phyloP scores from a whole-genome alignment of 2,329 filamentous ascomycete species.

The Lachnellula subtilissima region DNA sequence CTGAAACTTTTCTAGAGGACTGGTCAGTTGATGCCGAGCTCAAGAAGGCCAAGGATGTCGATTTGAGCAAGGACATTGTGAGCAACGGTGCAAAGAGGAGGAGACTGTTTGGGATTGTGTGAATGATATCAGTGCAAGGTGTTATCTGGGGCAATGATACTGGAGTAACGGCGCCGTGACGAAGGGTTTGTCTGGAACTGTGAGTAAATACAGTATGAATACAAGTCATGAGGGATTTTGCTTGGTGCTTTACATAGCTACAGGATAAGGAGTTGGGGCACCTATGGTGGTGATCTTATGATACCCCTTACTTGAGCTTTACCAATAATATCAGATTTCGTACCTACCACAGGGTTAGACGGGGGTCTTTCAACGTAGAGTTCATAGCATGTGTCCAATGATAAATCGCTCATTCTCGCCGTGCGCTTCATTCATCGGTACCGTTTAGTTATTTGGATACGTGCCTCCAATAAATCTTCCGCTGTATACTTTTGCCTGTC shows the following conservation, averaged over 20 bases:
- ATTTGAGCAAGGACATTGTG: constrained; percentile 2
- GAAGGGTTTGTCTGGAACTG: constrained; percentile 5
- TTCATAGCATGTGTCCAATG: not conserved
- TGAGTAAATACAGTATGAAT: constrained; percentile 1
- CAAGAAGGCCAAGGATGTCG: constrained; percentile 26
- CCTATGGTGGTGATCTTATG: not conserved
- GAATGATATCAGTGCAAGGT: not conserved
- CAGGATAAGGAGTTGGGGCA: not conserved
- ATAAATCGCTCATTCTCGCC: not conserved
- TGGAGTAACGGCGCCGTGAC: not conserved
- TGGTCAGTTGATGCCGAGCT: constrained; percentile 38
- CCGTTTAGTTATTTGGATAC: no score
- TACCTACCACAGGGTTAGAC: not conserved
- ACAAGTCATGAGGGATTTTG: not conserved
- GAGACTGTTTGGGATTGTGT: constrained; percentile 19
- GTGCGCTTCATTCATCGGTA: no score
- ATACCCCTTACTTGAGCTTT: not conserved
- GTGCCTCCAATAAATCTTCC: no score
- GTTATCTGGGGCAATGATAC: not conserved
- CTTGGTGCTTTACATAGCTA: not conserved
- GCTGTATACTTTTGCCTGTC: not conserved
- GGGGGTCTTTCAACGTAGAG: not conserved
- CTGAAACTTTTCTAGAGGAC: constrained; percentile 28
- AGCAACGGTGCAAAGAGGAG: constrained; percentile 14
- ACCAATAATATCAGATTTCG: not conserved